Conservation (phyloP, 2,329 filamentous ascomycete genomes). For the Biscogniauxia marginata region DNA sequence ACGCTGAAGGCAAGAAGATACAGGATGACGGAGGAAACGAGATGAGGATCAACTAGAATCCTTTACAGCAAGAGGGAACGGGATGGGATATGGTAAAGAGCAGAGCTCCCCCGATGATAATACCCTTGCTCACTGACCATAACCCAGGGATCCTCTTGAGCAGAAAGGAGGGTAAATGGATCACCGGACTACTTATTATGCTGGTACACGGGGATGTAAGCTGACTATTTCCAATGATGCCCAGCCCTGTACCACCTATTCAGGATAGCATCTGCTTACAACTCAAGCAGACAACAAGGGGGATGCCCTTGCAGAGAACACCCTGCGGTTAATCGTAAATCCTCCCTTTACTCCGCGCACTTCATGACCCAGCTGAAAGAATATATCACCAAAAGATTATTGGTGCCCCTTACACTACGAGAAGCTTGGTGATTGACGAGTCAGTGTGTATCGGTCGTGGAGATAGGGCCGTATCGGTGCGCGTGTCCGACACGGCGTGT, state of each 20-base stretch:
- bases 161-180: constrained; percentile 30
- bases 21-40: constrained; percentile 30
- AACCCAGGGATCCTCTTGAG: constrained; percentile 24
- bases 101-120: neutral
- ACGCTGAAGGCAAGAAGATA: constrained; percentile 27
- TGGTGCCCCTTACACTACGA: too few species aligned
- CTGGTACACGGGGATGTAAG: constrained; percentile 30
- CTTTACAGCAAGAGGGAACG: constrained; percentile 27
- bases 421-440: too few species aligned
- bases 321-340: too few species aligned
- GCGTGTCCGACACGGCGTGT: too few species aligned
- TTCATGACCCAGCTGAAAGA: too few species aligned
- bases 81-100: constrained; percentile 26
- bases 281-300: neutral
- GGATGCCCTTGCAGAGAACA: too few species aligned
- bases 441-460: too few species aligned
- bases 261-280: neutral
- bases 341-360: too few species aligned
- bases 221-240: neutral
- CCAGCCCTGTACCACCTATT: neutral
- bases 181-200: constrained; percentile 29
- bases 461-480: too few species aligned
- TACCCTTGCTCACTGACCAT: neutral
- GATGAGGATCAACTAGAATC: constrained; percentile 27
- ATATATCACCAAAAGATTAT: too few species aligned